phyloP scores from a whole-genome alignment of 2,329 filamentous ascomycete species.

The Blumeriella jaapii region DNA sequence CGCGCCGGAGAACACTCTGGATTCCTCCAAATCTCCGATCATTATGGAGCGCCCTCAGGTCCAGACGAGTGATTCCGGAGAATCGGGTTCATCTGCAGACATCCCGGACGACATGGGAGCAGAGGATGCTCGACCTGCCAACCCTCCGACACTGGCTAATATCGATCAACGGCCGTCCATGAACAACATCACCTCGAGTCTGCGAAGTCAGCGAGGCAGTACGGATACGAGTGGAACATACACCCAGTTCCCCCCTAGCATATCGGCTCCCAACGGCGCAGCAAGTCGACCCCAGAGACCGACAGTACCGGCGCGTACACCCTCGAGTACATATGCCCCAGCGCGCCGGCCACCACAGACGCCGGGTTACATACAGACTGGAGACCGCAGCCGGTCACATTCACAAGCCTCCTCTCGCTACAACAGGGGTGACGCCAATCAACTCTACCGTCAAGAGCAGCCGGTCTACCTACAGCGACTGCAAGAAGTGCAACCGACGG shows the following conservation, averaged over 20 bases:
- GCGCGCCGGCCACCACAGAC: constrained; percentile 40
- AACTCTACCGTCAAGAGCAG: constrained; percentile 73
- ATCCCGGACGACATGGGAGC: constrained; percentile 15
- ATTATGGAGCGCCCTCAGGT: constrained; percentile 25
- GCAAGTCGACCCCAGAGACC: constrained; percentile 52
- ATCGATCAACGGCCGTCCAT: constrained; percentile 21
- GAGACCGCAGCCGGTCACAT: constrained; percentile 40
- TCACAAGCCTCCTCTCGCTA: no score
- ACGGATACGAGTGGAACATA: constrained; percentile 24
- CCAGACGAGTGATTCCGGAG: constrained; percentile 35
- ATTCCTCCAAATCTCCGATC: constrained; percentile 31
- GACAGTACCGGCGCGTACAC: constrained; percentile 56
- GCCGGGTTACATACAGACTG: constrained; percentile 34
- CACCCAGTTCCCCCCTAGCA: constrained; percentile 15
- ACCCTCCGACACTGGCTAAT: constrained; percentile 15
- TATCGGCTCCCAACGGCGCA: constrained; percentile 32
- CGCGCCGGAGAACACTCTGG: constrained; percentile 35
- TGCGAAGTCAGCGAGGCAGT: constrained; percentile 33
- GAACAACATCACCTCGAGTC: constrained; percentile 22
- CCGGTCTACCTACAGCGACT: constrained; percentile 90
- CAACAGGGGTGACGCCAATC: constrained; percentile 62
- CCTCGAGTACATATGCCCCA: constrained; percentile 70
- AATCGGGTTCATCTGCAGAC: constrained; percentile 34
- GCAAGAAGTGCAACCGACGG: constrained; percentile 56
- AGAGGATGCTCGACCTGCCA: constrained; percentile 11